These are phyloP conservation scores for Xylariales sp. DNA, from an alignment of 2,329 filamentous ascomycete genomes.

Conservation along the genomic window DNA sequence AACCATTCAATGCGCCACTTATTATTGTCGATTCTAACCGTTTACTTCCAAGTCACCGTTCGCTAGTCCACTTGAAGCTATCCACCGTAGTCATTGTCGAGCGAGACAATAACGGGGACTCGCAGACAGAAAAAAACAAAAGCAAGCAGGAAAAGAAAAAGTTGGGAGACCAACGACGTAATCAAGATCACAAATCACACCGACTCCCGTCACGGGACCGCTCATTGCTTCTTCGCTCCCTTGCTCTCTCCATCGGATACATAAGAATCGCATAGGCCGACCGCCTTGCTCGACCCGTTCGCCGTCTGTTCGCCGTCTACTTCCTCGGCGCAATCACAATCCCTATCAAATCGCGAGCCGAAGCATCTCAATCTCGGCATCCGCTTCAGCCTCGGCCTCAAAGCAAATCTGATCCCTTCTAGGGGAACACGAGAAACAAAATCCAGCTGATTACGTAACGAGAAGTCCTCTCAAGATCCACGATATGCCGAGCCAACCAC, in stretches of 20 bases:
- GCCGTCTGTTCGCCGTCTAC: constrained; percentile 2
- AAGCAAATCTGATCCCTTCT: not conserved
- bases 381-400: not conserved
- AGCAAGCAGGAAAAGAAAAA: constrained; percentile 31
- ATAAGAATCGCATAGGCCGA: constrained; percentile 10
- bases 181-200: constrained; percentile 11
- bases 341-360: not conserved
- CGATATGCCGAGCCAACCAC: constrained; percentile 27
- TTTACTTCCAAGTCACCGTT: constrained; percentile 19
- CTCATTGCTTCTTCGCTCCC: constrained; percentile 17
- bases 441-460: not conserved
- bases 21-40: not conserved
- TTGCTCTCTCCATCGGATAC: constrained; percentile 4
- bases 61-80: constrained; percentile 6
- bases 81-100: no score
- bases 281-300: not conserved
- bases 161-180: constrained; percentile 15
- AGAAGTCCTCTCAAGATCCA: not conserved
- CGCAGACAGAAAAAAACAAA: not conserved
- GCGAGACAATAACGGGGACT: not conserved
- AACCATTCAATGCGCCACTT: constrained; percentile 25
- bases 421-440: not conserved
- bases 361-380: not conserved
- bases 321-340: constrained; percentile 4
- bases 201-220: constrained; percentile 17